Conservation (phyloP, 2,329 filamentous ascomycete species). For the Nothophoma quercina region DNA sequence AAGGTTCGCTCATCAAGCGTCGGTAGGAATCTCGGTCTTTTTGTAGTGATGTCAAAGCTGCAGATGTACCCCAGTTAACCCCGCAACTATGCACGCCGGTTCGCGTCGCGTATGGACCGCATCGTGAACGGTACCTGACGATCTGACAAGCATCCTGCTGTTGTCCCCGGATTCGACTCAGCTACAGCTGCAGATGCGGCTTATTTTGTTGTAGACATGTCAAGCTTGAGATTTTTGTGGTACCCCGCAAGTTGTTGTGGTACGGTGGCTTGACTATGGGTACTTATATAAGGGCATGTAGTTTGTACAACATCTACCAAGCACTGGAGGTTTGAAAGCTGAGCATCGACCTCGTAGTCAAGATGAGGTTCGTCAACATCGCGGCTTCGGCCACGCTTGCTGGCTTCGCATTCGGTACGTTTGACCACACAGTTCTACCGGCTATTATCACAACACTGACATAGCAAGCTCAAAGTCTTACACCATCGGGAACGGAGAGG, state of each 20-base stretch:
- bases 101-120: background rate
- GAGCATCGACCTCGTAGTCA: background rate
- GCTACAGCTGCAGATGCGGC: background rate
- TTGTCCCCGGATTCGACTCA: slow-evolving; percentile 1
- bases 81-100: background rate
- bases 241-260: background rate
- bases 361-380: background rate
- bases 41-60: slow-evolving; percentile 2
- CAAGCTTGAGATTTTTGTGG: background rate
- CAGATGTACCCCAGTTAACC: slow-evolving; percentile 1
- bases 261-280: background rate
- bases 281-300: slow-evolving; percentile 10
- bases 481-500: slow-evolving; percentile 5
- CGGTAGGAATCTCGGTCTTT: slow-evolving; percentile 7
- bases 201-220: background rate
- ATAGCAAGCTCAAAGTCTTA: background rate
- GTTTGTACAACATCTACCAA: background rate
- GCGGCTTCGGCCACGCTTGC: background rate
- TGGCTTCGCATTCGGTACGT: background rate
- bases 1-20: slow-evolving; percentile 1
- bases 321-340: background rate
- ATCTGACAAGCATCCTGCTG: slow-evolving; percentile 1
- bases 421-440: too few relatives aligned
- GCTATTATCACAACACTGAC: background rate
- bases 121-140: slow-evolving; percentile 1